phyloP scores from a whole-genome alignment of 208 protist genomes.

The Borovskyia barvae region DNA sequence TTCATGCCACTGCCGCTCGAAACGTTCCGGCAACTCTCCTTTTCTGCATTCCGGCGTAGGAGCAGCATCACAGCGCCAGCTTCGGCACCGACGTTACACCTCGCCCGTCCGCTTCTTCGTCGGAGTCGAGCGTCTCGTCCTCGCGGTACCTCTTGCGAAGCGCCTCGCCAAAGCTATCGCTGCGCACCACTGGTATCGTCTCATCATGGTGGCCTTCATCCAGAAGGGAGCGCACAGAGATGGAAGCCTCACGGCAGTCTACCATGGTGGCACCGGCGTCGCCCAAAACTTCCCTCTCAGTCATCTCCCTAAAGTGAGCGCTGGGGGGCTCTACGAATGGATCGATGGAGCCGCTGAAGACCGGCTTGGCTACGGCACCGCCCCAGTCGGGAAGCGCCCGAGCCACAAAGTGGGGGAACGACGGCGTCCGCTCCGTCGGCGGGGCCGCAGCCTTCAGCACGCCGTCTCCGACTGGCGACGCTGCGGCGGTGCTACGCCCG shows the following conservation, averaged over 20 bases:
- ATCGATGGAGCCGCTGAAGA: constrained; percentile 10
- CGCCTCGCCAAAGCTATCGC: constrained; percentile 58
- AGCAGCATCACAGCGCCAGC: constrained; percentile 5
- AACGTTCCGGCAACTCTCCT: too few relatives aligned
- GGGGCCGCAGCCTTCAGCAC: neutral
- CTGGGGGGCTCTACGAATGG: too few relatives aligned
- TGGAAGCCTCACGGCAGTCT: neutral
- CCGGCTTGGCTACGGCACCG: neutral
- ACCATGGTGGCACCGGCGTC: neutral
- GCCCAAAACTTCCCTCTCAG: too few relatives aligned
- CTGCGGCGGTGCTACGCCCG: too few relatives aligned
- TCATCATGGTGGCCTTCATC: constrained; percentile 40
- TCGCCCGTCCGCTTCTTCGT: constrained; percentile 13
- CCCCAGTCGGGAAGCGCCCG: constrained; percentile 13
- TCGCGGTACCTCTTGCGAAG: constrained; percentile 81
- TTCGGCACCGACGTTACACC: constrained; percentile 10
- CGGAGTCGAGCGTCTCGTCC: constrained; percentile 61
- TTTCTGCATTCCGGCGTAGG: too few relatives aligned
- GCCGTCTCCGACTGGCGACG: neutral
- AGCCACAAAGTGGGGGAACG: constrained; percentile 12
- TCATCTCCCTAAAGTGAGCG: too few relatives aligned
- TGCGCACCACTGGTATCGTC: constrained; percentile 29
- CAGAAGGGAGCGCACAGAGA: constrained; percentile 58
- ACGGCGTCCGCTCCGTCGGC: too few relatives aligned
- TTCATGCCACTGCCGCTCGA: too few relatives aligned